These are phyloP conservation scores for Cadophora malorum DNA, from an alignment of 2,329 filamentous ascomycete genomes.

Conservation along the genomic window DNA sequence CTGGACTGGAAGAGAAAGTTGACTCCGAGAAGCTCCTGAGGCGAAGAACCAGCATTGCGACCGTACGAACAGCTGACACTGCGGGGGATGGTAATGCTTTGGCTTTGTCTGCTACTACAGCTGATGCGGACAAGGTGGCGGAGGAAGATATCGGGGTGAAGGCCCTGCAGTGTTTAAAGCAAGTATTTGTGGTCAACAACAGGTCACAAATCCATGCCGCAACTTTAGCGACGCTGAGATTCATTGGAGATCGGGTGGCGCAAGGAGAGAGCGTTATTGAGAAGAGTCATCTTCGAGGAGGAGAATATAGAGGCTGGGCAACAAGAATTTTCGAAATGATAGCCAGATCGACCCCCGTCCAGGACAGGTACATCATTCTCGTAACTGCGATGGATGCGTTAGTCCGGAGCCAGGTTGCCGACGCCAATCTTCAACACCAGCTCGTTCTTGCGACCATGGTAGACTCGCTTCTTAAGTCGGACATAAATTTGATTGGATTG, in stretches of 20 bases:
- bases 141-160: constrained; percentile 87
- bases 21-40: constrained; percentile 68
- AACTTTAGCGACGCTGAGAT: constrained; percentile 75
- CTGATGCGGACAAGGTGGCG: constrained; percentile 86
- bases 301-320: constrained; percentile 72
- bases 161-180: constrained; percentile 84
- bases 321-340: constrained; percentile 81
- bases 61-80: constrained; percentile 74
- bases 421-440: constrained; percentile 76
- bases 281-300: constrained; percentile 46
- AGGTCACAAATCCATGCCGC: constrained; percentile 80
- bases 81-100: constrained; percentile 68
- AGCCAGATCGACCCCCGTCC: constrained; percentile 88
- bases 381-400: constrained; percentile 82
- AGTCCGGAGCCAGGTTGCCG: constrained; percentile 69
- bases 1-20: constrained; percentile 70
- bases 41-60: constrained; percentile 79
- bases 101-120: constrained; percentile 79
- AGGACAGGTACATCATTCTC: constrained; percentile 91
- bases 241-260: constrained; percentile 67
- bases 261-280: constrained; percentile 61
- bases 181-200: constrained; percentile 84
- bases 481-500: constrained; percentile 91
- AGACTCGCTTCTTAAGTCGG: constrained; percentile 81
- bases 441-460: constrained; percentile 79